These are phyloP conservation scores for Leucogyrophana mollusca DNA, from an alignment of 768 basidiomycete species.

Conservation along the genomic window DNA sequence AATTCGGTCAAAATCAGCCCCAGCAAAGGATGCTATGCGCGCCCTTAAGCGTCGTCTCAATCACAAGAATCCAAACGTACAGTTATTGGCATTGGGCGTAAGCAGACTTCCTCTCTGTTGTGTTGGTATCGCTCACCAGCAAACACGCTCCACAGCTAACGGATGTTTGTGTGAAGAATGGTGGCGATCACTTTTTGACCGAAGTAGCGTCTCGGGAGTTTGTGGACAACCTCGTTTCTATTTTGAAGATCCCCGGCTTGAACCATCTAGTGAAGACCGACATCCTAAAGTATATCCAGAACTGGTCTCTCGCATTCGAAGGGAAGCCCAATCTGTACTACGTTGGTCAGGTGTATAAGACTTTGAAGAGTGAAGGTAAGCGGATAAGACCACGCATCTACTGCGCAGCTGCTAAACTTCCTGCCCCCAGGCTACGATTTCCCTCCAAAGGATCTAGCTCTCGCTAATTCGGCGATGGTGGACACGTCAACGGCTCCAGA, in stretches of 20 bases:
- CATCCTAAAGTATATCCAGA: conserved; percentile 81
- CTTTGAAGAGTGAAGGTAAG: conserved; percentile 72
- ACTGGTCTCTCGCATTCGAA: conserved; percentile 91
- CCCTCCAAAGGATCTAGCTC: conserved; percentile 72
- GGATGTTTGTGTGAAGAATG: conserved; percentile 95
- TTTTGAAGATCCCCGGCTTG: conserved; percentile 73
- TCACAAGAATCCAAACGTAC: conserved; percentile 96
- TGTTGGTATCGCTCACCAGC: background rate
- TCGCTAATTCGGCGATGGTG: conserved; percentile 80
- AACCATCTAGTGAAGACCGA: conserved; percentile 83
- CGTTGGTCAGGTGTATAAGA: conserved; percentile 78
- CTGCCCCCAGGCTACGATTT: conserved; percentile 66
- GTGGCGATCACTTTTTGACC: conserved; percentile 84
- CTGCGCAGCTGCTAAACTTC: background rate
- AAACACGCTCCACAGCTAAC: conserved; percentile 55
- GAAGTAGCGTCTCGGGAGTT: conserved; percentile 90
- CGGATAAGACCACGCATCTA: background rate
- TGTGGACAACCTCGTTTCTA: conserved; percentile 88
- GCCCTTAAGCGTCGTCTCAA: conserved; percentile 83
- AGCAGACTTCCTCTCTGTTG: conserved; percentile 29
- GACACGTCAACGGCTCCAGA: conserved; percentile 91
- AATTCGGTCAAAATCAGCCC: conserved; percentile 87
- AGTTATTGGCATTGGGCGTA: conserved; percentile 82
- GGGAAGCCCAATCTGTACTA: conserved; percentile 73
- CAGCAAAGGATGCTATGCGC: conserved; percentile 85